These are phyloP conservation scores for Neopestalotiopsis clavispora DNA, from an alignment of 2,329 filamentous ascomycete genomes.

Conservation along the genomic window DNA sequence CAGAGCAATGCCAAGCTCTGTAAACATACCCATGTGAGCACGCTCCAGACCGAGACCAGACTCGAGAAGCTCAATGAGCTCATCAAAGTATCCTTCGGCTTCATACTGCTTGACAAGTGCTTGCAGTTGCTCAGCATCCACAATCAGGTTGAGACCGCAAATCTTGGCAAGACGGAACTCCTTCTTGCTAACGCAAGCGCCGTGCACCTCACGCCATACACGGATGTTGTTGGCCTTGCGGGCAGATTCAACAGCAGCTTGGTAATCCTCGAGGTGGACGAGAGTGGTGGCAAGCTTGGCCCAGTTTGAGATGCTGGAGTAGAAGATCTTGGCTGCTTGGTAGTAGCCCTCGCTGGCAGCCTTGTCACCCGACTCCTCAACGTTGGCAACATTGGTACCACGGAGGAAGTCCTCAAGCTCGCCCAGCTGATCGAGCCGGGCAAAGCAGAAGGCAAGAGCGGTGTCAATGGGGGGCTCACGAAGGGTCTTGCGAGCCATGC, in stretches of 20 bases:
- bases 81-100: slow-evolving; percentile 95
- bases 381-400: slow-evolving; percentile 89
- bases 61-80: slow-evolving; percentile 92
- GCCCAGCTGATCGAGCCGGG: slow-evolving; percentile 85
- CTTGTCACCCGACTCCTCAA: slow-evolving; percentile 97
- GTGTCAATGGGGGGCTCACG: slow-evolving; percentile 95
- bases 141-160: slow-evolving; percentile 96
- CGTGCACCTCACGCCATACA: slow-evolving; percentile 98
- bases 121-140: slow-evolving; percentile 94
- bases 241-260: slow-evolving; percentile 95
- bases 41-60: slow-evolving; percentile 92
- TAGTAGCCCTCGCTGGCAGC: slow-evolving; percentile 93
- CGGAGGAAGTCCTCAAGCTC: slow-evolving; percentile 97
- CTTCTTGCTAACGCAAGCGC: slow-evolving; percentile 95
- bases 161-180: slow-evolving; percentile 99
- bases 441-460: slow-evolving; percentile 89
- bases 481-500: slow-evolving; percentile 96
- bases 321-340: slow-evolving; percentile 99
- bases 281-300: slow-evolving; percentile 97
- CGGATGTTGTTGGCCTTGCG: slow-evolving; percentile 99
- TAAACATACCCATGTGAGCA: slow-evolving; percentile 97
- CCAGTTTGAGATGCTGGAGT: slow-evolving; percentile 98
- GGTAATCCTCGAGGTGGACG: slow-evolving; percentile 96
- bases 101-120: slow-evolving; percentile 97
- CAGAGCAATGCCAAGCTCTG: slow-evolving; percentile 86